A percentile compares a stretch with the other conserved stretches of the same genome.
Evolutionary conservation across 768 basidiomycete species (phyloP).

Genomic region (Trametes cubensis): DNA sequence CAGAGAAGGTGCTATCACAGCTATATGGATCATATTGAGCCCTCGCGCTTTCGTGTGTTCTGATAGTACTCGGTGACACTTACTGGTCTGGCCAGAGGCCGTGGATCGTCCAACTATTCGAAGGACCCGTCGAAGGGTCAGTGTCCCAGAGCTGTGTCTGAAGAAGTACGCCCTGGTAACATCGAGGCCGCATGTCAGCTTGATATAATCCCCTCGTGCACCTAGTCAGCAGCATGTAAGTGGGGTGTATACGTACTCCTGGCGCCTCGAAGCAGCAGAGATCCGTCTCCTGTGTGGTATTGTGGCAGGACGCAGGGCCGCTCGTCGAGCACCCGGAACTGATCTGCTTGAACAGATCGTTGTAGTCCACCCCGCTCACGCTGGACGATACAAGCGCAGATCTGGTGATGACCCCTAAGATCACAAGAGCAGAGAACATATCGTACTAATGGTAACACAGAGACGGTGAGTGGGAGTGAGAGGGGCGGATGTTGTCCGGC

Average conservation of each 20-base stretch:
- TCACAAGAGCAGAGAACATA: slow-evolving; percentile 30
- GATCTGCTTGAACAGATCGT: slow-evolving; percentile 38
- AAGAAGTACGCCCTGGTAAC: slow-evolving; percentile 55
- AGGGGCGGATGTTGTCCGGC: too few relatives aligned
- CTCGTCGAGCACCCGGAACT: slow-evolving; percentile 57
- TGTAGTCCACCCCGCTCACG: slow-evolving; percentile 8
- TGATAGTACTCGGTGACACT: slow-evolving; percentile 25
- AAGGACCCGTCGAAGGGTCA: slow-evolving; percentile 61
- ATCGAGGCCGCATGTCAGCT: too few relatives aligned
- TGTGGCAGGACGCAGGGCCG: slow-evolving; percentile 57
- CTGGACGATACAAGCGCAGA: slow-evolving; percentile 27
- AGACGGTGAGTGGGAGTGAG: not conserved
- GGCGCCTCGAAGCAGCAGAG: slow-evolving; percentile 65
- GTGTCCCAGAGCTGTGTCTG: slow-evolving; percentile 81
- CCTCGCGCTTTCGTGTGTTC: not conserved
- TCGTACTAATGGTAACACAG: not conserved
- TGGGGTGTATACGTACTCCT: slow-evolving; percentile 47
- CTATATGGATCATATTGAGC: slow-evolving; percentile 36
- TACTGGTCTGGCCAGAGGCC: slow-evolving; percentile 72
- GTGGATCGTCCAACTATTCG: slow-evolving; percentile 73
- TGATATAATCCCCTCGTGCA: too few relatives aligned
- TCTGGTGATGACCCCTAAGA: slow-evolving; percentile 28
- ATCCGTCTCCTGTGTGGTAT: slow-evolving; percentile 44
- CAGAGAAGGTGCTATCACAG: slow-evolving; percentile 50
- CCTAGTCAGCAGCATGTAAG: too few relatives aligned